These are phyloP conservation scores for Chlamydomonas asymmetrica DNA, from an alignment of 139 green algal genomes.

Conservation along the genomic window DNA sequence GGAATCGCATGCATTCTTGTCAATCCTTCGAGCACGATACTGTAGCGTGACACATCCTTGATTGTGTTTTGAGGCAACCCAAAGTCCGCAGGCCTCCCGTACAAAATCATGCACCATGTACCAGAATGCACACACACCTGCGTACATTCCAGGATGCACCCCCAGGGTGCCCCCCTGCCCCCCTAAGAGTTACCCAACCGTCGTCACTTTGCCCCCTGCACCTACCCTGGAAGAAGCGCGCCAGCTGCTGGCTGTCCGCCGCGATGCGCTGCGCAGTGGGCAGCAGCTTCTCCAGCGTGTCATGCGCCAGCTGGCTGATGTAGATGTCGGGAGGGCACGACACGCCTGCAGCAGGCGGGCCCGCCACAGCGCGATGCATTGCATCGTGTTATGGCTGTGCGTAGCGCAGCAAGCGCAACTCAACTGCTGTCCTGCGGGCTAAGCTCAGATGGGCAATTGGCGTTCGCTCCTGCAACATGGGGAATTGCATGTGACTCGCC, in stretches of 20 bases:
- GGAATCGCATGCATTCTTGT: no score
- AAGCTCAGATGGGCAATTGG: neutral
- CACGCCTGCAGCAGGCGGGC: slow-evolving; percentile 4
- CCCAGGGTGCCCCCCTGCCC: neutral
- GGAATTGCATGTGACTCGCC: no score
- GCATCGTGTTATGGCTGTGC: neutral
- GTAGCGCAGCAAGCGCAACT: neutral
- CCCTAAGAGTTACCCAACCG: no score
- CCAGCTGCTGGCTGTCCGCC: slow-evolving; percentile 12
- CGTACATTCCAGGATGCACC: neutral
- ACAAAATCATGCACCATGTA: neutral
- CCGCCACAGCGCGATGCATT: neutral
- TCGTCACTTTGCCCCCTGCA: neutral
- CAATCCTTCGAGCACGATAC: no score
- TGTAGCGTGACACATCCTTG: neutral
- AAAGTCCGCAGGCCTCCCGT: neutral
- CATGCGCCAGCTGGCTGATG: slow-evolving; percentile 1
- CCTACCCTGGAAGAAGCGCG: slow-evolving; percentile 12
- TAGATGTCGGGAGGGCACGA: slow-evolving; percentile 7
- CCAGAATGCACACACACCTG: neutral
- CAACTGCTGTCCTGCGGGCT: no score
- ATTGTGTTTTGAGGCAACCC: neutral
- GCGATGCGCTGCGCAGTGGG: slow-evolving; percentile 12
- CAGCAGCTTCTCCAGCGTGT: slow-evolving; percentile 7
- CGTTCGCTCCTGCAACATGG: no score